Base-by-base conservation (phyloP, 2,329 filamentous ascomycete species). In the Colletotrichum brevisporum region DNA sequence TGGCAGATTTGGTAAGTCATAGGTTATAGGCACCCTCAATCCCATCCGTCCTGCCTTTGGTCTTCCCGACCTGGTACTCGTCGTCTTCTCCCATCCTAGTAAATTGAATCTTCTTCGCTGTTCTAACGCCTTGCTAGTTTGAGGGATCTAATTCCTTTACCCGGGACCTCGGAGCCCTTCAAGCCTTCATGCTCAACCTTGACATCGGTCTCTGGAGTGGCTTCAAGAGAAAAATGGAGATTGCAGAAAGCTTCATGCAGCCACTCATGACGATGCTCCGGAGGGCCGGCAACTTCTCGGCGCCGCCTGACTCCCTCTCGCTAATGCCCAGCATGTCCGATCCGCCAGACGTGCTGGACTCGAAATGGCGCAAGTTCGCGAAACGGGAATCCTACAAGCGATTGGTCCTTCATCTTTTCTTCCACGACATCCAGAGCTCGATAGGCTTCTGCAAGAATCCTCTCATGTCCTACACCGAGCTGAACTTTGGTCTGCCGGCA, bases 151-250 rank as follows among this genome's bases (percentile, higher is more conserved):
- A 82, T 41, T 72, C 73, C 2, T 61, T 71, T 0, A 76, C 75
- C 0, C 71, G 79, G 24, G 74, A 80, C 9, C 72, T 81, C 1
- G 73, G 78, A 6, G 70, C 78, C 0, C 72, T 75, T 0, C 80
- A 82, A 62, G 77, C 77, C 1, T 81, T 75, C 45, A 72, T 78
- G n/a, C 74, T 82, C 10, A 73, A 63, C 13, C 73, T 82, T 1
- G 75, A 81, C n/a, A 71, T 77, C 15, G 74, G 73, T 18, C 54
- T 82, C 0, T 82, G 80, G 80, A 80, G 79, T 53, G 80, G 80
- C 2, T 74, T 78, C 15, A 76, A 74, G 13, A 74, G 80, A 1
- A 82, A 82, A 36, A 77, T 81, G 6, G 80, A 82, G 57, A 79
- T 82, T n/a, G 77, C 79, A 5, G 80, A 82, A 54, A 78, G 77